Conservation (phyloP, 306 rosid genomes). For the Glycine tomentella region DNA sequence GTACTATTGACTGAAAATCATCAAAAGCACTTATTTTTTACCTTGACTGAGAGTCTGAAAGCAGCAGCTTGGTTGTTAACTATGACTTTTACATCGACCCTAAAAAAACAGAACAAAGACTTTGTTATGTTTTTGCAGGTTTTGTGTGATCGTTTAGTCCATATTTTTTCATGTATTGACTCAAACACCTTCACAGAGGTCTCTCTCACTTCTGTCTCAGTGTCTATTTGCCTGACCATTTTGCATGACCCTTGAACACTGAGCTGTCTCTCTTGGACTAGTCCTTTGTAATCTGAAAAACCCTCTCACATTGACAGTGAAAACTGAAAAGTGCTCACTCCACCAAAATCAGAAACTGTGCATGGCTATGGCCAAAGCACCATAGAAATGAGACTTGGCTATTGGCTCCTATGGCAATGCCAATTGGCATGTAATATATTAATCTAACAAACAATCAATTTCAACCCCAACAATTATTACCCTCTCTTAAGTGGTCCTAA, state of each 20-base stretch:
- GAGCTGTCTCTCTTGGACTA: slow-evolving; percentile 43
- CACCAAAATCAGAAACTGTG: slow-evolving; percentile 7
- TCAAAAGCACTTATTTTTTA: slow-evolving; percentile 45
- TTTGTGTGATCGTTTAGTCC: neutral
- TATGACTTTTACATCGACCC: neutral
- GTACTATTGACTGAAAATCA: slow-evolving; percentile 26
- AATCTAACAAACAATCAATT: neutral
- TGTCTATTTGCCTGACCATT: slow-evolving; percentile 26
- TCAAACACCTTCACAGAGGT: neutral
- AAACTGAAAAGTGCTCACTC: neutral
- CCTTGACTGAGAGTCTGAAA: slow-evolving; percentile 34
- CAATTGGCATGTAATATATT: neutral
- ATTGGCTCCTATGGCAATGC: neutral
- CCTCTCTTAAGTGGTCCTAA: neutral
- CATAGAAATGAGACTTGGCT: neutral
- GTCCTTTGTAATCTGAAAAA: slow-evolving; percentile 31
- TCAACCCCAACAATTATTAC: neutral
- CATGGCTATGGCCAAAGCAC: slow-evolving; percentile 7
- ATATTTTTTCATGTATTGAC: too few species aligned
- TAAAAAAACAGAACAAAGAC: neutral
- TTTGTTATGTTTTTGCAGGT: slow-evolving; percentile 31
- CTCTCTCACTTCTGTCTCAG: slow-evolving; percentile 22
- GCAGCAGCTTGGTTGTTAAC: slow-evolving; percentile 8
- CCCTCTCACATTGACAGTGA: neutral
- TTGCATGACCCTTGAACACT: slow-evolving; percentile 40